Base-by-base conservation (phyloP, 2,329 filamentous ascomycete genomes). In the Calonectria crousiana region DNA sequence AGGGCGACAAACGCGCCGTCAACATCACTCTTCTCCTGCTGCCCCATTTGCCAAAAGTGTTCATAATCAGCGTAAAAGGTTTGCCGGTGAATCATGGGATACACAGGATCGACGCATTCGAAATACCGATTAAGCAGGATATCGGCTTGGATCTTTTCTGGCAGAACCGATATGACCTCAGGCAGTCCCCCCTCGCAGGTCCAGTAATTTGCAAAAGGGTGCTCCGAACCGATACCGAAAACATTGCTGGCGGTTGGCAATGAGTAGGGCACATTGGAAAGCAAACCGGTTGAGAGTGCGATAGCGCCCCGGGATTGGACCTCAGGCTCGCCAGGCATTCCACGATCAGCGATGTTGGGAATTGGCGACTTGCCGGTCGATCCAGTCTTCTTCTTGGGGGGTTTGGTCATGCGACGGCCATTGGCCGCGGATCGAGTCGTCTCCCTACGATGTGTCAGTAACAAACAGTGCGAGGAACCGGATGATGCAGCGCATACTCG, bases 161-260 rank as follows among this genome's bases (percentile, higher is more conserved):
- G 94, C 16, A 96, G 86, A 4, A 95, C 93, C 1, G 90, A 92
- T 53, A 95, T 92, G 9, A 95, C 93, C 84, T 96, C 94, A 11
- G 91, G 88, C 23, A 96, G 85, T 0, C 94, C 94, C 62, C 94
- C 94, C 74, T 93, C 90, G 80, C 93, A 95, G 3, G 94, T 96
- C 94, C 94, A 96, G 84, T 96, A 96, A 81, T 96, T 96, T 80
- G 93, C 92, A 81, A 95, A 95, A 0, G 93, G 94, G 81, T 95
- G 93, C 81, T 95, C 93, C 0, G 93, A 92, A 18, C 93, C 94
- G 76, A 95, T 92, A n/a, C 94, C 94, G 81, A 96, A 96, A 70
- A 95, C 93, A 77, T 95, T 95, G 70, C 93, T 94, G 1, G 93
- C 92, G 9, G 92, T 92, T 13, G 93, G 91, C 52, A 91, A 88